Base-by-base conservation (phyloP, 768 basidiomycete genomes). In the Boletus reticulatus region DNA sequence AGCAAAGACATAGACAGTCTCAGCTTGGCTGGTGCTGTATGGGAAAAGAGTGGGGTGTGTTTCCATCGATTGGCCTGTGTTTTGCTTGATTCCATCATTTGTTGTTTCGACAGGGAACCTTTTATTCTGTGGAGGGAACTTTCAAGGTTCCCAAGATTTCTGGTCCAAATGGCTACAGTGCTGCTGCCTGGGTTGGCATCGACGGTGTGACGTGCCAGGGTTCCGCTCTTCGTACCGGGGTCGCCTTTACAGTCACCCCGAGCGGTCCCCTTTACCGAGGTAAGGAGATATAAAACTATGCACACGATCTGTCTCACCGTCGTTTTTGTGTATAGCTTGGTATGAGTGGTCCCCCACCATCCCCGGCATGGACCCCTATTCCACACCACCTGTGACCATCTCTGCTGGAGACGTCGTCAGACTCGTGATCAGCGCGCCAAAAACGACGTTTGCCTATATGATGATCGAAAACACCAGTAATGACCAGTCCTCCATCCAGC, bases 381-480 rank as follows among this genome's bases (percentile, higher is more conserved):
- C 22, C 2, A 22, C 22, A 34, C 1, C 13, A 9, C 27, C 8
- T 6, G 34, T 53, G 37, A 24, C 58, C 22, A 43, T 62, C 27
- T 53, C 56, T 29, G 32, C 52, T n/a, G 61, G 61, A 38, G 45
- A 62, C 13, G 29, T 43, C 24, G 20, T 62, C n/a, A 51, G 24
- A 44, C 31, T 58, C 19, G 50, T 1, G 17, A 48, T 62, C 11
- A 29, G 8, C 8, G 3, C 14, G 31, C 60, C 9, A 1, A 20
- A 20, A 10, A 11, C 41, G 12, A 48, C 24, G 1, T 17, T 42
- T 17, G 52, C 52, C 22, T 37, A 3, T 3, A 49, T 13, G 1
- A 43, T 11, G 7, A 32, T 62, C 11, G 52, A 53, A 14, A 62
- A 62, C 16, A 1, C 36, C 2, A 53, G 37, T 17, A 57, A 32